phyloP scores from a whole-genome alignment of 768 basidiomycete species.

The Boletus coccyginus region DNA sequence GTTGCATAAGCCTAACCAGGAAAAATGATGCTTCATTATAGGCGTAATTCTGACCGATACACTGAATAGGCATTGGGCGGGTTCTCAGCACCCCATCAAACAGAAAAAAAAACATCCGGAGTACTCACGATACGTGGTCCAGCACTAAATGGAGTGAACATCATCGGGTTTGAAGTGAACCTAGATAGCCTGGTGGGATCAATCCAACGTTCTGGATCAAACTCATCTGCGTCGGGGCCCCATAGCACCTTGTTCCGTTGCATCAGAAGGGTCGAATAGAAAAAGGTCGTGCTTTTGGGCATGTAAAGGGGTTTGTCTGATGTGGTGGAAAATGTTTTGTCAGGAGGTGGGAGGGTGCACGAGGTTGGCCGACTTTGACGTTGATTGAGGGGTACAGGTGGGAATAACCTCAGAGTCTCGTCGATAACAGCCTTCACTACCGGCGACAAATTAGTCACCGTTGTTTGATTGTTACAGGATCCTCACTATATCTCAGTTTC shows the following conservation, averaged over 20 bases:
- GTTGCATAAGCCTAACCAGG: slow-evolving; percentile 64
- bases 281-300: slow-evolving; percentile 54
- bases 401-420: slow-evolving; percentile 75
- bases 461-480: neutral
- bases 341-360: slow-evolving; percentile 51
- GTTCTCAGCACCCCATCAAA: slow-evolving; percentile 10
- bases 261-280: slow-evolving; percentile 59
- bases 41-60: slow-evolving; percentile 71
- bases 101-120: neutral
- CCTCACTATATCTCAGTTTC: slow-evolving; percentile 63
- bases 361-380: slow-evolving; percentile 52
- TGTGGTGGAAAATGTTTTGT: slow-evolving; percentile 41
- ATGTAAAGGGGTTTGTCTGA: slow-evolving; percentile 51
- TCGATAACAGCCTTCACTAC: slow-evolving; percentile 75
- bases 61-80: slow-evolving; percentile 38
- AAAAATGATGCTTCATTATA: slow-evolving; percentile 77
- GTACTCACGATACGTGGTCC: slow-evolving; percentile 56
- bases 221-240: slow-evolving; percentile 75
- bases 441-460: slow-evolving; percentile 3
- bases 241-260: slow-evolving; percentile 68
- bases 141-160: slow-evolving; percentile 73
- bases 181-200: slow-evolving; percentile 49
- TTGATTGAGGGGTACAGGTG: slow-evolving; percentile 73
- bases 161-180: slow-evolving; percentile 58
- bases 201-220: slow-evolving; percentile 78